Conservation (phyloP, 345 rosid genomes). For the Adansonia digitata region DNA sequence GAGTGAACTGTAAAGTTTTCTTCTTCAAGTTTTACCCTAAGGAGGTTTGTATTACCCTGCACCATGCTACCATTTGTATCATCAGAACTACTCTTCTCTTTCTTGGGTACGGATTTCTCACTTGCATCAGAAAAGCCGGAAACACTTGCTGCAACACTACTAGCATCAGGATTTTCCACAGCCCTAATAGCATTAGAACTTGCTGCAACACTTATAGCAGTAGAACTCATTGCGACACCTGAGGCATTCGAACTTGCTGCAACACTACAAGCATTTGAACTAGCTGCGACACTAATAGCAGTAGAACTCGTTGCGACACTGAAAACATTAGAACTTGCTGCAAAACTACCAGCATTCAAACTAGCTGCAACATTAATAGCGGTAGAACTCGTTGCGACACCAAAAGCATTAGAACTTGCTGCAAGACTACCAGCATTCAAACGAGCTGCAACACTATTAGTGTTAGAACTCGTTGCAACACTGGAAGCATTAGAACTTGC, state of each 20-base stretch:
- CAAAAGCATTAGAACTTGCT: too few relatives aligned
- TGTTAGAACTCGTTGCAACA: constrained; percentile 10
- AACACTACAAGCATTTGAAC: constrained; percentile 5
- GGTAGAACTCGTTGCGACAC: too few relatives aligned
- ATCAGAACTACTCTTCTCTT: constrained; percentile 14
- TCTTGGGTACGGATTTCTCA: constrained; percentile 9
- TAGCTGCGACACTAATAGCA: background rate
- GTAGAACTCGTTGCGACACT: too few relatives aligned
- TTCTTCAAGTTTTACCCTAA: constrained; percentile 34
- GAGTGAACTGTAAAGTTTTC: constrained; percentile 13
- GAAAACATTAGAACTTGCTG: too few relatives aligned
- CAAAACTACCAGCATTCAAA: too few relatives aligned
- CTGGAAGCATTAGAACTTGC: constrained; percentile 16
- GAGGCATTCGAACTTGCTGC: constrained; percentile 14
- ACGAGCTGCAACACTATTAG: background rate
- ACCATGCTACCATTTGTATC: constrained; percentile 8
- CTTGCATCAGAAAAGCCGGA: constrained; percentile 29
- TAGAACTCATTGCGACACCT: constrained; percentile 19
- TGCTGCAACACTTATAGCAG: background rate
- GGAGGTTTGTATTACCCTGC: constrained; percentile 7
- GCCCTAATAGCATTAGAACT: too few relatives aligned
- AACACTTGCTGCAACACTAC: background rate
- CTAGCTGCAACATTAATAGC: too few relatives aligned
- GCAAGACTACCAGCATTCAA: background rate
- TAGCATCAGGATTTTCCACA: too few relatives aligned